Evolutionary conservation across 257 asterid species (phyloP).

Genomic region (Przewalskia tangutica): DNA sequence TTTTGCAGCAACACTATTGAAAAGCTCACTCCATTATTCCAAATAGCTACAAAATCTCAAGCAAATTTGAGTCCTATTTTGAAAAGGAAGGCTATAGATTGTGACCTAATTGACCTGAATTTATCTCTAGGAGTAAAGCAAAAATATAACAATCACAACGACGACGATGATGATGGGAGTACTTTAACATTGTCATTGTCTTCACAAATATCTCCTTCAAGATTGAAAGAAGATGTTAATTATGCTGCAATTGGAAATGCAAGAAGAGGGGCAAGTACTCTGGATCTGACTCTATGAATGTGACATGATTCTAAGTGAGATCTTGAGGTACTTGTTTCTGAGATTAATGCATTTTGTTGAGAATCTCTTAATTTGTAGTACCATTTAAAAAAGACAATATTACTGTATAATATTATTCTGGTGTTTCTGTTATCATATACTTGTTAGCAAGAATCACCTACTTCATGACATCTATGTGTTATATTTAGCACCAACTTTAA

Average conservation of each 20-base stretch:
- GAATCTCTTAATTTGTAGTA: background rate
- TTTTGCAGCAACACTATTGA: background rate
- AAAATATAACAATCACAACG: constrained; percentile 7
- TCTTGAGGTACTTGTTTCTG: constrained; percentile 39
- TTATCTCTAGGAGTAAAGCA: constrained; percentile 38
- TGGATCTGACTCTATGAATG: constrained; percentile 96
- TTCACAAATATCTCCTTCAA: constrained; percentile 22
- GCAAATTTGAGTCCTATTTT: background rate
- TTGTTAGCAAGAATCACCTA: too few relatives aligned
- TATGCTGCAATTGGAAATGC: constrained; percentile 14
- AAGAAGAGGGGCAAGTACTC: constrained; percentile 67
- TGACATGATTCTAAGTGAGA: constrained; percentile 64
- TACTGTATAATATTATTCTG: background rate
- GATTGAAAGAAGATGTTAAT: constrained; percentile 21
- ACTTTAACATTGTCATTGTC: constrained; percentile 31
- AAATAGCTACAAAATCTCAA: background rate
- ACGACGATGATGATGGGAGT: constrained; percentile 13
- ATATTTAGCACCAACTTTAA: too few relatives aligned
- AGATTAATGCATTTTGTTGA: background rate
- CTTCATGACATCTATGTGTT: too few relatives aligned
- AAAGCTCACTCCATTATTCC: background rate
- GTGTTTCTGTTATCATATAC: background rate
- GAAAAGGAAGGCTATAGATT: constrained; percentile 38
- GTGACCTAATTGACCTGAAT: constrained; percentile 33
- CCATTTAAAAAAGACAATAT: background rate